Evolutionary conservation across 495 filamentous ascomycete species (phyloP), one percentile per base, ranked within the genome.

Genomic region (Talaromyces proteolyticus): DNA sequence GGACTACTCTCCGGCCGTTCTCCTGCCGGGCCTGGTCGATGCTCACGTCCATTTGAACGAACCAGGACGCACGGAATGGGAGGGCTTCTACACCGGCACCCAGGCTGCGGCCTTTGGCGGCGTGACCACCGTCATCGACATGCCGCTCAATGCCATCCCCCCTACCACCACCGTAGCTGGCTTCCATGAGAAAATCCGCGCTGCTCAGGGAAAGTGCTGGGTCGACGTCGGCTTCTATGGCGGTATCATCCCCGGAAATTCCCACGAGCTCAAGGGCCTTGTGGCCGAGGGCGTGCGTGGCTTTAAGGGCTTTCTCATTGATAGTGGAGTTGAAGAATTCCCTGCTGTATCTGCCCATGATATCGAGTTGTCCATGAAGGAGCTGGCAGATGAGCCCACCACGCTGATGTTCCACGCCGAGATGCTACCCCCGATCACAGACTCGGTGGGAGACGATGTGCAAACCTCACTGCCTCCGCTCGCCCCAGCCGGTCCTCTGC

Each of bases 181-280:
- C 12, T 76, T 98, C 56, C 78, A 85, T 55, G 85, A 88, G 64
- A 98, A 98, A 73, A 71, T 95, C 21, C 75, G 79, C 29, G 93
- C 93, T 44, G 92, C 91, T 23, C 65, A 84, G 57, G 88, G 88
- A 45, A 82, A 96, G 68, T 97, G 93, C 71, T 98, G 93, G 93
- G 89, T 97, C 17, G 93, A 98, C 63, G 93, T 97, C 26, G 93
- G 93, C 44, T 97, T 98, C 72, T 98, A 98, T 60, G 93, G 93
- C 37, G 93, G 93, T 34, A 81, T 98, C 42, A 84, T 98, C 54
- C 93, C 93, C 11, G 93, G 93, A 18, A 98, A 98, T 60, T 78
- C 82, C 11, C 64, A 75, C 18, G 84, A 97, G 57, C 70, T 98
- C 29, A 82, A 89, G 52, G 83, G 81, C 3, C 76, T 98, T 14